A percentile compares a stretch with the other conserved stretches of the same genome.
Conservation (phyloP, 805 yeast species). For the Candida parachauliodes region DNA sequence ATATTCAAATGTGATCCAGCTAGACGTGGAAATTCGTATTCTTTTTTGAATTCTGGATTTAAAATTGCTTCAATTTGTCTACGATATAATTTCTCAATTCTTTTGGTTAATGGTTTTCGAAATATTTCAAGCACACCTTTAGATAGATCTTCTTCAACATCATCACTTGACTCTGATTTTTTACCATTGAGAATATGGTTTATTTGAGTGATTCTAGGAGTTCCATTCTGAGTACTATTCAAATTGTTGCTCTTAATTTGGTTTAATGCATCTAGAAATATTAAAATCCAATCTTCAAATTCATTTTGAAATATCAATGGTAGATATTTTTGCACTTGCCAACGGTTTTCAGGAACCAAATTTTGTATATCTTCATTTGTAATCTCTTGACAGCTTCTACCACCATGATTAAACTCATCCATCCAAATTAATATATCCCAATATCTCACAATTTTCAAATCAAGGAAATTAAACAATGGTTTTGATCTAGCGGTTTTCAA, state of each 20-base stretch:
- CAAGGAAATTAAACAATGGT: slow-evolving; percentile 80
- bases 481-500: slow-evolving; percentile 73
- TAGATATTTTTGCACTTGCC: slow-evolving; percentile 76
- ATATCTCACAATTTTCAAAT: slow-evolving; percentile 65
- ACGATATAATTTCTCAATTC: slow-evolving; percentile 61
- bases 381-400: slow-evolving; percentile 51
- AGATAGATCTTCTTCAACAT: slow-evolving; percentile 28
- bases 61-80: slow-evolving; percentile 72
- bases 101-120: slow-evolving; percentile 59
- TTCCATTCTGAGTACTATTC: slow-evolving; percentile 31
- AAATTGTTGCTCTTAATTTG: slow-evolving; percentile 41
- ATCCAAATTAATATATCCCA: slow-evolving; percentile 97
- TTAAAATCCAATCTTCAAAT: slow-evolving; percentile 81
- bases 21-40: slow-evolving; percentile 68
- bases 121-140: slow-evolving; percentile 54
- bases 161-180: slow-evolving; percentile 30
- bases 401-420: slow-evolving; percentile 87
- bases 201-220: slow-evolving; percentile 71
- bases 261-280: slow-evolving; percentile 68
- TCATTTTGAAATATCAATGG: slow-evolving; percentile 77
- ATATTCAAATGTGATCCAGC: slow-evolving; percentile 67
- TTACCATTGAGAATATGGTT: slow-evolving; percentile 46
- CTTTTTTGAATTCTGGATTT: slow-evolving; percentile 57
- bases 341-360: slow-evolving; percentile 51
- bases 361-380: slow-evolving; percentile 42